Evolutionary conservation across 441 rosid species (phyloP).

Genomic region (Breynia disticha): DNA sequence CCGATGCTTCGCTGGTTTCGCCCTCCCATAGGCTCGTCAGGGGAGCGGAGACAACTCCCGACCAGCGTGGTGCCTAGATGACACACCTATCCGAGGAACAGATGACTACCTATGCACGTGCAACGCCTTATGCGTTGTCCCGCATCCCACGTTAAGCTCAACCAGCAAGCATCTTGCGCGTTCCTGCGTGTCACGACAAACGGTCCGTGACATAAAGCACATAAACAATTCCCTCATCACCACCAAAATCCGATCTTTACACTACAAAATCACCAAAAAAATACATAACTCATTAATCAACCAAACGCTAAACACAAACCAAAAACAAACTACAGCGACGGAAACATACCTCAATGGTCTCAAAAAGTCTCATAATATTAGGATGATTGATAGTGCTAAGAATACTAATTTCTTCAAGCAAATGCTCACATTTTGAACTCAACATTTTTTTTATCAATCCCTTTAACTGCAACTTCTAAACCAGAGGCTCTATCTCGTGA

Average conservation of each 20-base stretch:
- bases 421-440: constrained; percentile 54
- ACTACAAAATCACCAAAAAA: constrained; percentile 24
- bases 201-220: no score
- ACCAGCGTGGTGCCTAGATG: no score
- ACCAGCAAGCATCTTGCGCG: no score
- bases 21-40: no score
- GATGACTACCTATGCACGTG: no score
- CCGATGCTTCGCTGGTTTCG: no score
- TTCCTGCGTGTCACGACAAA: no score
- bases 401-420: constrained; percentile 64
- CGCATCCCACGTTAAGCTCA: no score
- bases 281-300: constrained; percentile 10
- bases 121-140: no score
- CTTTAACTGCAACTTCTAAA: constrained; percentile 58
- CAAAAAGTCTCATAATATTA: constrained; percentile 58
- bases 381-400: constrained; percentile 77
- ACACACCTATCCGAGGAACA: no score
- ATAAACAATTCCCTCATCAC: constrained; percentile 80
- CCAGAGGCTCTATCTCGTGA: constrained; percentile 46
- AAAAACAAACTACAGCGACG: not conserved
- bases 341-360: constrained; percentile 47
- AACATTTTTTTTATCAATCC: constrained; percentile 59
- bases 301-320: not conserved
- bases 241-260: constrained; percentile 49
- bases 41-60: no score